Base-by-base conservation (phyloP, 202 grass and related monocot species). In the Elaeis oleifera region DNA sequence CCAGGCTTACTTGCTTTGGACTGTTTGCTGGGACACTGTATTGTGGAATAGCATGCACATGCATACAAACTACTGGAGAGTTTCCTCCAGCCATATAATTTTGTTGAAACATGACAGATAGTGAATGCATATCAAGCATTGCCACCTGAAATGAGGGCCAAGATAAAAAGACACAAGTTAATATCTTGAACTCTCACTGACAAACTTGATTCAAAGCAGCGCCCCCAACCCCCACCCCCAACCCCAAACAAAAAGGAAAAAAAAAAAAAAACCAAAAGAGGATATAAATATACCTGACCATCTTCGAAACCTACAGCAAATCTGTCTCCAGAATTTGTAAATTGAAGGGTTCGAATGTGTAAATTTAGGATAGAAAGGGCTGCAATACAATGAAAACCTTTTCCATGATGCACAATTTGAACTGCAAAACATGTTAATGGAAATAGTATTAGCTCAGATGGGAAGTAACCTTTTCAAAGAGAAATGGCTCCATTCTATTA, bases 281-380 rank as follows among this genome's bases (percentile, higher is more conserved):
- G 5, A 25, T 70, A 60, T 31, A 56, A 24, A 55, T 18, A 64
- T 89, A 96, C 92, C 87, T 91, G 92, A 61, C 92, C 92, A 39
- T 80, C 86, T 76, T 96, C 67, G 79, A 83, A 96, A 27, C 92
- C 87, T 59, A 79, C 74, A 53, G 61, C 79, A 78, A 91, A 49
- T 57, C 63, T 74, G 19, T 84, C 65, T 11, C 92, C 84, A 28
- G 76, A 81, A 81, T 71, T 69, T 59, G 64, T 72, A 69, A 78
- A 89, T 51, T 74, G 73, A 25, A 96, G 68, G 44, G 73, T 83
- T 67, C 15, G 52, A 62, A 91, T 73, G 18, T 79, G 69, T 55
- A 68, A 81, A 60, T 85, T 77, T 48, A 74, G 74, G 68, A 81
- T 75, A 58, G 78, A 71, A 78, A 90, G 79, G 23, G 92, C 92